Conservation (phyloP, 257 asterid genomes). For the Plantago ovata region DNA sequence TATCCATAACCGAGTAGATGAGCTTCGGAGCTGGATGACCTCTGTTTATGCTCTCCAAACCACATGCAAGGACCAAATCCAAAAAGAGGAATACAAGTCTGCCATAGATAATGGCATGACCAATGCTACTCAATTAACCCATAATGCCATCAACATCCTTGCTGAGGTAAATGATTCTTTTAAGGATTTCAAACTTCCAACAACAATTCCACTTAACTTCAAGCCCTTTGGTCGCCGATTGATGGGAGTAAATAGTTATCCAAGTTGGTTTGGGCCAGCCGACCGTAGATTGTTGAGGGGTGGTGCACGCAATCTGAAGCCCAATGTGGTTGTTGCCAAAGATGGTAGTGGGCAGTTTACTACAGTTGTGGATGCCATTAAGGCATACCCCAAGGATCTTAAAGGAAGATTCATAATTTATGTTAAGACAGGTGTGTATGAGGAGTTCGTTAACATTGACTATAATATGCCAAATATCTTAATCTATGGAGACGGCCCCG, state of each 20-base stretch:
- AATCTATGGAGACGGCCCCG: conserved; percentile 49
- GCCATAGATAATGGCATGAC: conserved; percentile 37
- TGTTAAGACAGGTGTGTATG: conserved; percentile 43
- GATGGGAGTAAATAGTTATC: conserved; percentile 25
- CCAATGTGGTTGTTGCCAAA: conserved; percentile 36
- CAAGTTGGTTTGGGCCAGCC: conserved; percentile 33
- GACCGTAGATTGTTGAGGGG: conserved; percentile 35
- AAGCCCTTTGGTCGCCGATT: conserved; percentile 24
- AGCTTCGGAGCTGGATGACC: conserved; percentile 53
- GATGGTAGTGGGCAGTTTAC: conserved; percentile 41
- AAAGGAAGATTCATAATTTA: conserved; percentile 35
- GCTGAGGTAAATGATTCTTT: conserved; percentile 31
- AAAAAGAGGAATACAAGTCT: conserved; percentile 36
- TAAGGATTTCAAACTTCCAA: conserved; percentile 27
- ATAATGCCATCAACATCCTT: conserved; percentile 54
- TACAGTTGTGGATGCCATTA: conserved; percentile 30
- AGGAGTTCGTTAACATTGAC: conserved; percentile 27
- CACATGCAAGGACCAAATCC: conserved; percentile 44
- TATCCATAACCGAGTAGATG: conserved; percentile 32
- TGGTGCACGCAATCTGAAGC: conserved; percentile 6
- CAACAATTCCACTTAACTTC: too few species aligned
- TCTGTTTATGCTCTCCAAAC: conserved; percentile 40
- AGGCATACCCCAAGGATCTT: conserved; percentile 33
- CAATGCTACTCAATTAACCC: conserved; percentile 49
- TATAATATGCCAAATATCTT: conserved; percentile 27